Evolutionary conservation across 2,329 filamentous ascomycete genomes (phyloP).

Genomic region (Pseudopithomyces maydicus): DNA sequence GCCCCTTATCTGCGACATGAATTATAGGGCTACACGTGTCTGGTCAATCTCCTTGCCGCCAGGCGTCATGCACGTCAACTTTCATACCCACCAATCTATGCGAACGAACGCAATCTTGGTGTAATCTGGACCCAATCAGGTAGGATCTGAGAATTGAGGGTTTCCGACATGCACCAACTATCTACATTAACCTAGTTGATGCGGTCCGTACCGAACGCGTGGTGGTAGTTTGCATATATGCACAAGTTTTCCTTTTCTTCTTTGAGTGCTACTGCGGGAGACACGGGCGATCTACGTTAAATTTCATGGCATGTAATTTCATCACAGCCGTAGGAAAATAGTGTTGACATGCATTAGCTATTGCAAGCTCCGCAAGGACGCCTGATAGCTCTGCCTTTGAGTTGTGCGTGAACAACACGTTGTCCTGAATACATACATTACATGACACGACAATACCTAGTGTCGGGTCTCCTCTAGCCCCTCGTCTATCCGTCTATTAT

Average conservation of each 20-base stretch:
- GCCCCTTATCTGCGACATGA: neutral
- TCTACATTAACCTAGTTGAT: neutral
- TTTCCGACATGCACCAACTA: neutral
- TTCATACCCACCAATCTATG: constrained; percentile 1
- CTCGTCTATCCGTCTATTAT: neutral
- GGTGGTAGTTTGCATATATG: neutral
- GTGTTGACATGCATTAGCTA: too few relatives aligned
- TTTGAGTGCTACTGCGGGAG: neutral
- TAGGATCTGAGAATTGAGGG: neutral
- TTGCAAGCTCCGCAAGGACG: too few relatives aligned
- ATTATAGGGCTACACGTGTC: constrained; percentile 6
- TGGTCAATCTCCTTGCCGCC: constrained; percentile 1
- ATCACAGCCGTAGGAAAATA: neutral
- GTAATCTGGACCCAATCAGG: neutral
- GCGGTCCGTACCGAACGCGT: constrained; percentile 4
- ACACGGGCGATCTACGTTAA: neutral
- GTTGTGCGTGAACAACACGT: too few relatives aligned
- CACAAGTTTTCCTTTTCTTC: neutral
- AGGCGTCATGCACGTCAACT: neutral
- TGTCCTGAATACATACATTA: too few relatives aligned
- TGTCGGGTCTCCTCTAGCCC: neutral
- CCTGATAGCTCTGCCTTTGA: too few relatives aligned
- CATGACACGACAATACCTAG: neutral
- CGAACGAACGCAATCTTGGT: neutral
- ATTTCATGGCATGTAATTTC: neutral